A percentile compares a stretch with the other conserved stretches of the same genome.
These are phyloP conservation scores for Neurospora sp. DNA, from an alignment of 495 filamentous ascomycete species.

Conservation along the genomic window DNA sequence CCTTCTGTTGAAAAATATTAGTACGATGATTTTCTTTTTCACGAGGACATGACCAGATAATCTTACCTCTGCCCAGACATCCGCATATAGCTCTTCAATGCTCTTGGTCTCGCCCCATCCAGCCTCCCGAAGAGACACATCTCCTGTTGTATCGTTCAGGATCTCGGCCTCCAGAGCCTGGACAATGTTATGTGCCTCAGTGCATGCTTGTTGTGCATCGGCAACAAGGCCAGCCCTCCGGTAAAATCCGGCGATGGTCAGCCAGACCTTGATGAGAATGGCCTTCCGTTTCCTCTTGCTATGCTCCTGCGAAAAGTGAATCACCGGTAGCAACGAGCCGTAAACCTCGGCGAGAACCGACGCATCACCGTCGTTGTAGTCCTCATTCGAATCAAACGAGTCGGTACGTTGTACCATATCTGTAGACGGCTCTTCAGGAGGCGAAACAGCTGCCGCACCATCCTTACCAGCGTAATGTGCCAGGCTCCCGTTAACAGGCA, in stretches of 20 bases:
- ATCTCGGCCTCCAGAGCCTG: slow-evolving; percentile 44
- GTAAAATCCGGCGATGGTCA: slow-evolving; percentile 80
- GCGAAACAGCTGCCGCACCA: neutral
- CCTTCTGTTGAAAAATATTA: slow-evolving; percentile 45
- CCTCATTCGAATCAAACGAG: slow-evolving; percentile 17
- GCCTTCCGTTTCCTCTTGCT: slow-evolving; percentile 47
- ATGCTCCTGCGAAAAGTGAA: slow-evolving; percentile 41
- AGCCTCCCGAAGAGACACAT: slow-evolving; percentile 42
- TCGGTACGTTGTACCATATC: slow-evolving; percentile 17
- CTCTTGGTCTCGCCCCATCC: slow-evolving; percentile 68
- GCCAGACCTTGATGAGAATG: slow-evolving; percentile 72
- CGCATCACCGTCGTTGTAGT: slow-evolving; percentile 3
- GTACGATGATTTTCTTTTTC: slow-evolving; percentile 4
- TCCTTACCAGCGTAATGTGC: neutral
- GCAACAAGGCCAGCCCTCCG: slow-evolving; percentile 66
- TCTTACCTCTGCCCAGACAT: slow-evolving; percentile 63
- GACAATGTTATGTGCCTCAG: slow-evolving; percentile 68
- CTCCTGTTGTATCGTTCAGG: slow-evolving; percentile 38
- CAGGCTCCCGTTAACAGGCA: neutral
- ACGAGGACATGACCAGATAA: neutral
- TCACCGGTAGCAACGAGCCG: slow-evolving; percentile 28
- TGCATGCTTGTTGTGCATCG: slow-evolving; percentile 67
- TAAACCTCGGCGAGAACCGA: neutral
- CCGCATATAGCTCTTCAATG: slow-evolving; percentile 70
- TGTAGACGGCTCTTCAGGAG: neutral